Evolutionary conservation across 1,284 basidiomycete genomes (phyloP).

Genomic region (Baeospora myosura): DNA sequence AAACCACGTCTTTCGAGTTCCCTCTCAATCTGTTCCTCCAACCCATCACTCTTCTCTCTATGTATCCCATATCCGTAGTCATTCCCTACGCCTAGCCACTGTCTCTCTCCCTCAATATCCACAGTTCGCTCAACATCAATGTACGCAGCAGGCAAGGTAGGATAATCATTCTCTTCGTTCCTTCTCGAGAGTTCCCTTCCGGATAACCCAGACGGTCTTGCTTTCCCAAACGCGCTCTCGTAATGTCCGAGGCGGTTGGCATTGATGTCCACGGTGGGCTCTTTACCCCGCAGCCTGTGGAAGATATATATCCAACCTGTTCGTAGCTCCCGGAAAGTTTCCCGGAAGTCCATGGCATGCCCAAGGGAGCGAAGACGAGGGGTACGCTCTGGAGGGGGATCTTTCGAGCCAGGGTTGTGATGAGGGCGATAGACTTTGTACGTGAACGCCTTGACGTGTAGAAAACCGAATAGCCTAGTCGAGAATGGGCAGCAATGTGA

Average conservation of each 20-base stretch:
- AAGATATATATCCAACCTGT: conserved; percentile 48
- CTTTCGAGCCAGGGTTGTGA: conserved; percentile 21
- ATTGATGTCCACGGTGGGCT: conserved; percentile 37
- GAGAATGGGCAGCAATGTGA: conserved; percentile 11
- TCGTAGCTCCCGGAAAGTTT: conserved; percentile 56
- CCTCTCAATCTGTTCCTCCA: conserved; percentile 44
- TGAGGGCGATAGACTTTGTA: conserved; percentile 54
- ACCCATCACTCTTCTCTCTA: conserved; percentile 45
- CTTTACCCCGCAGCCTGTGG: conserved; percentile 40
- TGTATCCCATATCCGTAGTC: conserved; percentile 37
- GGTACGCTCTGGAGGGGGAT: conserved; percentile 30
- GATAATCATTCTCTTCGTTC: background rate
- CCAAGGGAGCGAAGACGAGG: conserved; percentile 47
- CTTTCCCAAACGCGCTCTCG: conserved; percentile 42
- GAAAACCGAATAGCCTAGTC: conserved; percentile 61
- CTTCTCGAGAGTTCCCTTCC: no score
- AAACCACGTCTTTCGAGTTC: conserved; percentile 45
- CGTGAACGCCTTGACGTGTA: conserved; percentile 71
- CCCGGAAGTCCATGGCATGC: conserved; percentile 61
- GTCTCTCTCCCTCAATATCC: conserved; percentile 18
- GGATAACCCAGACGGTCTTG: conserved; percentile 25
- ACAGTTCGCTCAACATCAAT: background rate
- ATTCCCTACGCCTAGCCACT: conserved; percentile 46
- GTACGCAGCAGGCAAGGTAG: background rate
- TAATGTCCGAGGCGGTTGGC: conserved; percentile 43